Base-by-base conservation (phyloP, 768 basidiomycete species). In the Mycena epipterygia region DNA sequence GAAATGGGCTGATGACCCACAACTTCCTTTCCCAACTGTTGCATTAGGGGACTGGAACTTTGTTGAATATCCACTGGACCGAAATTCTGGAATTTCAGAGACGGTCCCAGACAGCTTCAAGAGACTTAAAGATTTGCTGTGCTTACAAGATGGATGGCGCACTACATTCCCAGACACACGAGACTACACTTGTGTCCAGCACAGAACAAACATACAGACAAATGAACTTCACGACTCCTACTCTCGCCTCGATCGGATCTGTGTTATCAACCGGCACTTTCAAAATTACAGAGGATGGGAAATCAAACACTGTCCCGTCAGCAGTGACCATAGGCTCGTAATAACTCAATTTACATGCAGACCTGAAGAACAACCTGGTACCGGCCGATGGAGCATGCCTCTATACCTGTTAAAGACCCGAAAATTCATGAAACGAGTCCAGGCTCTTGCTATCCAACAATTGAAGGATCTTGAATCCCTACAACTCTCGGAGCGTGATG, bases 1-100 rank as follows among this genome's bases (percentile, higher is more conserved):
- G 2, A 30, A 17, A 33, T 53, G 52, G 52, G 29, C 52, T 16
- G 14, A 49, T 29, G 56, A 67, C 42, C 1, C 16, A 1, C 19
- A n/a, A 12, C 27, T 59, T 1, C 66, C 66, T 17, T 39, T 67
- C 9, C 66, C 66, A 37, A n/a, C 35, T 23, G 14, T 59, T 14
- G 19, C 79, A 16, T 39, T 77, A 0, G 77, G 78, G 0, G 79
- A 81, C 46, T 78, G 79, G 44, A 81, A 81, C 60, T n/a, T n/a
- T n/a, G n/a, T n/a, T n/a, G n/a, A n/a, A n/a, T n/a, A n/a, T n/a
- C n/a, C n/a, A n/a, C n/a, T 16, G 0, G 79, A 78, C 42, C 23
- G 75, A 2, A 33, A 65, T 3, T 78, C 77, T 0, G 46, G 41
- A 0, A 32, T 27, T 0, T 11, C 32, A 21, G 53, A 56, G 1